Evolutionary conservation across 1,284 basidiomycete species (phyloP).

Genomic region (Veloboletus limbatus): DNA sequence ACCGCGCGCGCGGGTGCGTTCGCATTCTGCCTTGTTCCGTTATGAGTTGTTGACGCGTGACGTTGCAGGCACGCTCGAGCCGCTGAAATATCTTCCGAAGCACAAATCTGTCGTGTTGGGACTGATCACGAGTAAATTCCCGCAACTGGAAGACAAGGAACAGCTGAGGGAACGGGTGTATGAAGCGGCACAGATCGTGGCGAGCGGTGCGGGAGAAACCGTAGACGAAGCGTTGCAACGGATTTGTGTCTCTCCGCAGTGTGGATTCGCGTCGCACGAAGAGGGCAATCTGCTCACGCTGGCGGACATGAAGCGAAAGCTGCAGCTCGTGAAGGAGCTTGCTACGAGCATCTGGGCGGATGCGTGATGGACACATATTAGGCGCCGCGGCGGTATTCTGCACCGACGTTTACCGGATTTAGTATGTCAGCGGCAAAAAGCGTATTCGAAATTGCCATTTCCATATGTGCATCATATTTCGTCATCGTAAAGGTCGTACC

Average conservation of each 20-base stretch:
- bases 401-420: too few species aligned
- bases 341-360: constrained; percentile 26
- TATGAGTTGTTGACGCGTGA: not conserved
- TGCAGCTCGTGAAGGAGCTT: constrained; percentile 25
- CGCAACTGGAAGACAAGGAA: constrained; percentile 60
- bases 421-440: too few species aligned
- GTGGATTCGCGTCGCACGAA: constrained; percentile 70
- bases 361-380: constrained; percentile 13
- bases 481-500: constrained; percentile 25
- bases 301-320: constrained; percentile 25
- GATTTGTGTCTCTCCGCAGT: constrained; percentile 70
- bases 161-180: constrained; percentile 59
- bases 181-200: constrained; percentile 61
- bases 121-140: constrained; percentile 70
- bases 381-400: too few species aligned
- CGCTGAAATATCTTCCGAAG: constrained; percentile 61
- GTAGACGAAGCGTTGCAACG: constrained; percentile 57
- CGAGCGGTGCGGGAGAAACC: constrained; percentile 50
- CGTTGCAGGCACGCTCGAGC: constrained; percentile 46
- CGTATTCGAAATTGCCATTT: too few species aligned
- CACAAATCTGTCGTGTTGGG: constrained; percentile 73
- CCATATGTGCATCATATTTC: constrained; percentile 27
- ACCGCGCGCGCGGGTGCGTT: constrained; percentile 63
- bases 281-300: constrained; percentile 48
- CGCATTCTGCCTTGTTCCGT: too few species aligned